phyloP scores from a whole-genome alignment of 192 early-diverging fungal genomes.

The Coemansia sp. region DNA sequence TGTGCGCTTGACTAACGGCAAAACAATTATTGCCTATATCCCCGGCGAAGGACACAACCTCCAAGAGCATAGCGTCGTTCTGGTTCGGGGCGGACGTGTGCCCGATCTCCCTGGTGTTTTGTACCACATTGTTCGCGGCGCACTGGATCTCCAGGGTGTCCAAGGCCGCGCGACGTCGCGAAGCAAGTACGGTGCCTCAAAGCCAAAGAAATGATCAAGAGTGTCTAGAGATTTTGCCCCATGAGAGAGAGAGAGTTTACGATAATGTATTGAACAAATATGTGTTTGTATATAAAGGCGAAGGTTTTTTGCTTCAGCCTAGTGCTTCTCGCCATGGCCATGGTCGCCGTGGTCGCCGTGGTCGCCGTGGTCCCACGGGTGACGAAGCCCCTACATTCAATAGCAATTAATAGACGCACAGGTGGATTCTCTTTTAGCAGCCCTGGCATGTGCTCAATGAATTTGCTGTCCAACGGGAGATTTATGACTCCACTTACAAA shows the following conservation, averaged over 20 bases:
- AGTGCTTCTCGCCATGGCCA: constrained; percentile 54
- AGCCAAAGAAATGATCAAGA: constrained; percentile 56
- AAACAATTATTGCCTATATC: constrained; percentile 93
- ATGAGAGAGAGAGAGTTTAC: not conserved
- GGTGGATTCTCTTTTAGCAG: not conserved
- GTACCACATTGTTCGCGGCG: constrained; percentile 92
- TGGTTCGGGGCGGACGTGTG: constrained; percentile 94
- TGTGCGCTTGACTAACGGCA: constrained; percentile 91
- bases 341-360: constrained; percentile 64
- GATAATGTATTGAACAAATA: not conserved
- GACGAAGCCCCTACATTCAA: constrained; percentile 61
- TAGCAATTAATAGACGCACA: not conserved
- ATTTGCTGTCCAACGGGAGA: not conserved
- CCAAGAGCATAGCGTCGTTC: constrained; percentile 96
- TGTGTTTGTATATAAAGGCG: not conserved
- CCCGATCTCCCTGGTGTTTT: constrained; percentile 97
- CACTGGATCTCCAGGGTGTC: constrained; percentile 94
- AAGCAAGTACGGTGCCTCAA: constrained; percentile 95
- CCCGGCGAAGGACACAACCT: constrained; percentile 98
- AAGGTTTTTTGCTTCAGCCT: not conserved
- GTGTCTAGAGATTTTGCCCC: constrained; percentile 11
- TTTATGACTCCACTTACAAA: constrained; percentile 61
- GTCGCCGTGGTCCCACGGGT: constrained; percentile 70
- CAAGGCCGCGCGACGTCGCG: constrained; percentile 76
- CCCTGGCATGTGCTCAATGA: not conserved